phyloP scores from a whole-genome alignment of 1,139 yeast species.

The Candida dubliniensis region DNA sequence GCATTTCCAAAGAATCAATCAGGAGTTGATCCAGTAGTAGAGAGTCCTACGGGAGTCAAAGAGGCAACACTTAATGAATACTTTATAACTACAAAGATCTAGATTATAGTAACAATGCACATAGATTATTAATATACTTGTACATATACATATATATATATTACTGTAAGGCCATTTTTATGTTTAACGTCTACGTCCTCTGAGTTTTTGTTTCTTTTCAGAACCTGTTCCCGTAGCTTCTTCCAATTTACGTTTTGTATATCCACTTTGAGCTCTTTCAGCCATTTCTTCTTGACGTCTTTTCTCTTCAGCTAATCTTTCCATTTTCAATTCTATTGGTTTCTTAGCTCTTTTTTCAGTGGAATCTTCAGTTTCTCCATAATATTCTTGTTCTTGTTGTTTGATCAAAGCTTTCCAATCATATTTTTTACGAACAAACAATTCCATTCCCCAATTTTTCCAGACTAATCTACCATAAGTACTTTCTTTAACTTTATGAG shows the following conservation, averaged over 20 bases:
- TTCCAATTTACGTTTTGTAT: conserved; percentile 22
- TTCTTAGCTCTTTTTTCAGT: conserved; percentile 27
- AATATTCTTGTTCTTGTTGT: conserved; percentile 61
- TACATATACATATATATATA: no score
- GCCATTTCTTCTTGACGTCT: conserved; percentile 29
- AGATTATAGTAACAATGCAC: conserved; percentile 4
- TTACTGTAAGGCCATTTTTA: not conserved
- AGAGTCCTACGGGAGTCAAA: conserved; percentile 71
- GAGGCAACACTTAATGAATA: conserved; percentile 52
- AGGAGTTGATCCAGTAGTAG: conserved; percentile 86
- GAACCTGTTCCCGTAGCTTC: conserved; percentile 17
- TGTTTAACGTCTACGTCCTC: conserved; percentile 29
- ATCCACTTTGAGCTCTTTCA: conserved; percentile 16
- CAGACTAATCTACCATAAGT: conserved; percentile 88
- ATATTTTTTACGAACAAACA: conserved; percentile 66
- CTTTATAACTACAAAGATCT: conserved; percentile 29
- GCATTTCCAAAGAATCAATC: conserved; percentile 94
- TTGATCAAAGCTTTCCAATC: conserved; percentile 82
- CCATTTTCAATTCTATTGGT: conserved; percentile 48
- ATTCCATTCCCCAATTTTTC: conserved; percentile 92
- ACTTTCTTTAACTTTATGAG: conserved; percentile 75
- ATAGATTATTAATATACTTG: conserved; percentile 3
- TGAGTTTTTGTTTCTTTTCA: conserved; percentile 25
- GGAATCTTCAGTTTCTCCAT: conserved; percentile 23
- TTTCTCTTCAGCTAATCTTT: conserved; percentile 37